Percentiles rank a stretch among this genome's conserved stretches.
Conservation (phyloP, 164 flowering plant species). For the Santalum album region DNA sequence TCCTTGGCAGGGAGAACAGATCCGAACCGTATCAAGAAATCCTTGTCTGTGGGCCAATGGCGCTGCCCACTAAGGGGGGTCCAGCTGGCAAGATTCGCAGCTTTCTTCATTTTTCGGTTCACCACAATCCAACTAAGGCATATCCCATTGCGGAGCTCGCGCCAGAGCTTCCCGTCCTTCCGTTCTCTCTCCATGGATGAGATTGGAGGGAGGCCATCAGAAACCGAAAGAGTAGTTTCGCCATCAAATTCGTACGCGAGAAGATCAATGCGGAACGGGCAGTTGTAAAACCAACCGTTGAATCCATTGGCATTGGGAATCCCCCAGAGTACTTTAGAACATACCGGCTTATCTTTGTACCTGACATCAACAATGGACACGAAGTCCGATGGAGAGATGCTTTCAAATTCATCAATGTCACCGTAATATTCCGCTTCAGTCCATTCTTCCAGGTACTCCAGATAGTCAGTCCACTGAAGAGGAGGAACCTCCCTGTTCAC, state of each 20-base stretch:
- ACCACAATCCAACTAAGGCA: constrained; percentile 87
- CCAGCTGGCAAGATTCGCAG: constrained; percentile 88
- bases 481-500: constrained; percentile 70
- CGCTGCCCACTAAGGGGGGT: constrained; percentile 82
- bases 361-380: constrained; percentile 76
- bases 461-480: constrained; percentile 35
- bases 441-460: constrained; percentile 73
- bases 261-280: constrained; percentile 81
- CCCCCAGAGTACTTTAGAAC: constrained; percentile 85
- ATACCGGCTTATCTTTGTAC: constrained; percentile 60
- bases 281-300: constrained; percentile 79
- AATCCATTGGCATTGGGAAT: constrained; percentile 66
- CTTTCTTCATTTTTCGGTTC: constrained; percentile 62
- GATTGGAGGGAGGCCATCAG: constrained; percentile 71
- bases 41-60: constrained; percentile 91
- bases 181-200: constrained; percentile 68
- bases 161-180: constrained; percentile 93
- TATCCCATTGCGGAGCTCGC: constrained; percentile 63
- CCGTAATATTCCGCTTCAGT: constrained; percentile 76
- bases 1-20: constrained; percentile 86
- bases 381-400: constrained; percentile 64
- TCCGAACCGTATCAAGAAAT: constrained; percentile 76
- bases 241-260: constrained; percentile 35
- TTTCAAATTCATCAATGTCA: constrained; percentile 51
- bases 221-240: constrained; percentile 51